A percentile compares a stretch with the other conserved stretches of the same genome.
These are phyloP conservation scores for Aspergillus bridgeri DNA, from an alignment of 495 filamentous ascomycete genomes.

Conservation along the genomic window DNA sequence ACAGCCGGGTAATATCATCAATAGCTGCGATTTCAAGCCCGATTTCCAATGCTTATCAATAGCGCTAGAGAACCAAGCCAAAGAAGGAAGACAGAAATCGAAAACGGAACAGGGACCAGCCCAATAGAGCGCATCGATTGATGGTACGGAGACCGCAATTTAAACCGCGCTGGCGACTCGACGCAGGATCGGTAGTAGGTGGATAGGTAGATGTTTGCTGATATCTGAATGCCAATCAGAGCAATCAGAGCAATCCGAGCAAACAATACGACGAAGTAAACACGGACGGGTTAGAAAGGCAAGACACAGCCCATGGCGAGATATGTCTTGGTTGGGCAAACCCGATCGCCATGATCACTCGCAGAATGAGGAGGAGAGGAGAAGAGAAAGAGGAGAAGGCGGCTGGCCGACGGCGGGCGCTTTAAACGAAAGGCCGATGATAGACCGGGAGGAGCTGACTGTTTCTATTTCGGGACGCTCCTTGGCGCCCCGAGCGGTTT, in stretches of 20 bases:
- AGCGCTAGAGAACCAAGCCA: neutral
- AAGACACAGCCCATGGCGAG: slow-evolving; percentile 9
- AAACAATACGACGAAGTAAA: slow-evolving; percentile 5
- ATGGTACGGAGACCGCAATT: neutral
- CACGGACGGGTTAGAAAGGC: slow-evolving; percentile 12
- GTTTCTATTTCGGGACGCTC: slow-evolving; percentile 27
- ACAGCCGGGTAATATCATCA: slow-evolving; percentile 1
- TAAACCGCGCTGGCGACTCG: too few species aligned
- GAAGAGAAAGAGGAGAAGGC: slow-evolving; percentile 13
- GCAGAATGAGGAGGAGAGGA: slow-evolving; percentile 8
- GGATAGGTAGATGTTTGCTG: too few species aligned
- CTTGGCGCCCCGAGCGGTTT: slow-evolving; percentile 18
- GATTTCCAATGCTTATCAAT: slow-evolving; percentile 2
- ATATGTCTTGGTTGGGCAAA: slow-evolving; percentile 2
- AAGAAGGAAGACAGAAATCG: slow-evolving; percentile 2
- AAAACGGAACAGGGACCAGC: slow-evolving; percentile 20
- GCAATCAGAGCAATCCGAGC: neutral
- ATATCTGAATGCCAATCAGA: neutral
- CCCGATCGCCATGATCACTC: slow-evolving; percentile 14
- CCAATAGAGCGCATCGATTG: slow-evolving; percentile 9
- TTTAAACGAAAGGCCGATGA: slow-evolving; percentile 20
- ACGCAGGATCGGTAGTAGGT: too few species aligned
- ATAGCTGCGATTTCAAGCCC: neutral
- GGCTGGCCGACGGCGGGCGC: slow-evolving; percentile 22
- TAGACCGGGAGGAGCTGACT: slow-evolving; percentile 19